Base-by-base conservation (phyloP, 345 rosid genomes). In the Microthlaspi erraticum region DNA sequence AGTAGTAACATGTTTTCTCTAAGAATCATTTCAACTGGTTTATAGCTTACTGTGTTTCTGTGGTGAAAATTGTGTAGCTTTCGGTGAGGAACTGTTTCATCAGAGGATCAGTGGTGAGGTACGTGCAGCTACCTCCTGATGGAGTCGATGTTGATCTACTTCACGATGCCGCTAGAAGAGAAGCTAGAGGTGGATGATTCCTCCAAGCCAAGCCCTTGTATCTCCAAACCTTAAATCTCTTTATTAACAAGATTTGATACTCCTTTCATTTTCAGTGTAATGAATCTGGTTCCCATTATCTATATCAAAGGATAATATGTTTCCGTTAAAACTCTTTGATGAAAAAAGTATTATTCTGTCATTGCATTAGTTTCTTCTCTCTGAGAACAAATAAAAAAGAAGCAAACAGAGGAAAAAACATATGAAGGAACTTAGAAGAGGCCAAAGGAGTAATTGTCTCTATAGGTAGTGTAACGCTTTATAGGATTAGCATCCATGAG, bases 81-180 rank as follows among this genome's bases (percentile, higher is more conserved):
- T 95, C 99, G 0, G 99, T 92, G 72, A 86, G 99, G 79, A 95
- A 95, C 72, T 95, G 99, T 71, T 95, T 95, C 85, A 95, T 95
- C 70, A 80, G 99, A 79, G 99, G 99, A 52, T 95, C 99, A 0
- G 98, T 95, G 72, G 98, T 95, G 66, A 92, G 99, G 58, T 95
- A 95, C 61, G 99, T 95, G 33, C 99, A 92, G 62, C 72, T 92
- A 39, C 98, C 99, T 51, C 92, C 97, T 5, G 98, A 92, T 19
- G 99, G 96, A 59, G 99, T 95, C 13, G 99, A 95, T 68, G 79
- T 92, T 63, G 99, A 95, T 63, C 81, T 95, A 69, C 99, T 95
- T 56, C 99, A 95, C 36, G 99, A 95, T 49, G 99, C 99, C 52
- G 90, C 99, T 36, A 87, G 99, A 83, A 90, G 99, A 84, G 99